Evolutionary conservation across 2,329 filamentous ascomycete genomes (phyloP), one percentile per base, ranked within the genome.

Genomic region (Hypoxylon sp.): DNA sequence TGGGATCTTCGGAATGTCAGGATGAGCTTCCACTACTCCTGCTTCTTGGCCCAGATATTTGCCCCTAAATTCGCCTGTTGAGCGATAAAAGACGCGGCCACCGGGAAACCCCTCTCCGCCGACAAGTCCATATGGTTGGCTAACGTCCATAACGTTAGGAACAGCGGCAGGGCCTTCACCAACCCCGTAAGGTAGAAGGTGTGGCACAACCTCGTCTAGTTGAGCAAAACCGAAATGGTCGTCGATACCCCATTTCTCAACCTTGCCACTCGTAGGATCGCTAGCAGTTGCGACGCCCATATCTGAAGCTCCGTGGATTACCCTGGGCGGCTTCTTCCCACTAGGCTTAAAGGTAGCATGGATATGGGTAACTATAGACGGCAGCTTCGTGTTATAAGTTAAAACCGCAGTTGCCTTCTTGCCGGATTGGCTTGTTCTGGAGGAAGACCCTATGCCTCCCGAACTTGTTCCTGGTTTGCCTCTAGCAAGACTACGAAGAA

Each of bases 61-160:
- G 14, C 94, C 93, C 55, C 91, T 88, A 80, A 90, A 89, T 80
- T 97, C 94, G 51, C 90, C 89, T 1, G 86, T 85, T 9, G 89
- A 88, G 35, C 94, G 91, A 75, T 92, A 97, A 78, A 94, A 96
- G 48, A 89, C 87, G 62, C 91, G 90, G 3, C 95, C 94, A 53
- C 93, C 92, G 0, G 94, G 94, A 62, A 91, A 93, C 1, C 94
- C 94, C 82, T 97, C 94, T 2, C 94, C 95, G 59, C 93, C 91
- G 6, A 97, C 82, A 81, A 95, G 88, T 8, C 95, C 95, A 77
- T 92, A 94, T 8, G 88, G 87, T 74, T 95, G 92, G 76, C 94
- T 97, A 37, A 97, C 88, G 77, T 97, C 94, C 91, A 98, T 94
- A 37, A 92, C 88, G 75, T 98, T 98, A 1, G 93, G 92, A 24